Evolutionary conservation across 192 early-diverging fungal species (phyloP), one percentile per base, ranked within the genome.

Genomic region (Backusella westeae): DNA sequence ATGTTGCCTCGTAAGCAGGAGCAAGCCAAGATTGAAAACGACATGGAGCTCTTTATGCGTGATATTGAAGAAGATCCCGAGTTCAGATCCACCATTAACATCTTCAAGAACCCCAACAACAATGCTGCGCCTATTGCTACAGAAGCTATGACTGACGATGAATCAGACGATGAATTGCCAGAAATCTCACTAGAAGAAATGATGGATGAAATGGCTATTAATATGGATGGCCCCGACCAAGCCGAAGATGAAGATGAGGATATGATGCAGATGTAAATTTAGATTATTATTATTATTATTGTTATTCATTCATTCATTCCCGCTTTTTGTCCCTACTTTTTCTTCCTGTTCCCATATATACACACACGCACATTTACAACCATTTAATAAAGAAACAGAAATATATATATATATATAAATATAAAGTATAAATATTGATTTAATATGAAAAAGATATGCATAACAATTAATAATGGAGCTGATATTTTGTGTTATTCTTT

Each of bases 51-150:
- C 77, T 99, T 99, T 87, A 85, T 98, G 92, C 91, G 96, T 77
- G 98, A 99, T 86, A 86, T 99, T 66, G 98, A 99, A 85, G 98
- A 99, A 85, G 98, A 99, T 87, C 88, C 95, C 34, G 98, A 99
- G 85, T 89, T 98, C 73, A 89, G 98, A 70, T 92, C 93, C 76
- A 95, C 94, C 78, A 86, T 99, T 77, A 97, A 99, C 76, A 88
- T 99, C 56, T 99, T 96, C 90, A 97, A 96, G 86, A 80, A 77
- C 77, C 3, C 56, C 56, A 76, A 82, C 19, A 73, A 74, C 23
- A 21, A 35, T 29, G 38, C 82, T 19, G 75, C 70, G 26, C 79
- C 67, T 29, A 8, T 39, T 69, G 70, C 77, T 66, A 80, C 39
- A 46, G 83, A 83, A n/a, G 65, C 68, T 71, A 76, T 59, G 73